Conservation (phyloP, 495 filamentous ascomycete genomes). For the Diplogelasinospora grovesii region DNA sequence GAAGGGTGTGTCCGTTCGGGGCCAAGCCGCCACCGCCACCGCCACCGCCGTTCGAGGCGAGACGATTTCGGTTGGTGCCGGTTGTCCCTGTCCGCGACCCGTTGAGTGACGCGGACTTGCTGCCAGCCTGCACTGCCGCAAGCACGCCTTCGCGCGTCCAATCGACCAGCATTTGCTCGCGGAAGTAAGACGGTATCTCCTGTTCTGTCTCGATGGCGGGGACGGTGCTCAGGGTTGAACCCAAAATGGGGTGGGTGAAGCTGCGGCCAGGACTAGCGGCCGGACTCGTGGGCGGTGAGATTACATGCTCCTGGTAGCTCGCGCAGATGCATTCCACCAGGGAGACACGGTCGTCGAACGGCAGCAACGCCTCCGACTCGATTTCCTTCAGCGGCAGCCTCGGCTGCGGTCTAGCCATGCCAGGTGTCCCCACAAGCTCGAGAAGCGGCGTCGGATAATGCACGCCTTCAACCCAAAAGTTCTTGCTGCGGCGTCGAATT, state of each 20-base stretch:
- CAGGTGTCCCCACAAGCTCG: slow-evolving; percentile 41
- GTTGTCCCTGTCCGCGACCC: slow-evolving; percentile 62
- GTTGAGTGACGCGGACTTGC: slow-evolving; percentile 61
- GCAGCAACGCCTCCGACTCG: slow-evolving; percentile 52
- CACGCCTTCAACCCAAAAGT: slow-evolving; percentile 71
- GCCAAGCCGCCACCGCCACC: slow-evolving; percentile 35
- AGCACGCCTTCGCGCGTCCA: slow-evolving; percentile 73
- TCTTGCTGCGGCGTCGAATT: slow-evolving; percentile 57
- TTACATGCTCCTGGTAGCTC: slow-evolving; percentile 52
- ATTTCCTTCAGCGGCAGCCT: slow-evolving; percentile 43
- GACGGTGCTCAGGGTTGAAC: slow-evolving; percentile 33
- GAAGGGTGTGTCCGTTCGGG: slow-evolving; percentile 30
- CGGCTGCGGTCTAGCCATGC: slow-evolving; percentile 36
- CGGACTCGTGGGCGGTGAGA: slow-evolving; percentile 61
- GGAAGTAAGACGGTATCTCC: slow-evolving; percentile 45
- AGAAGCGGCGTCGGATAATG: slow-evolving; percentile 58
- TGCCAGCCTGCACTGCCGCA: slow-evolving; percentile 58
- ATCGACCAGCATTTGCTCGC: slow-evolving; percentile 58
- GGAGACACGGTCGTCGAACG: slow-evolving; percentile 58
- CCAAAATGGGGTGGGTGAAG: slow-evolving; percentile 54
- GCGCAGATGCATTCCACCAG: slow-evolving; percentile 68
- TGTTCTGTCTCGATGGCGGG: slow-evolving; percentile 27
- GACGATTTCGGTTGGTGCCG: slow-evolving; percentile 46
- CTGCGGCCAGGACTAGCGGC: slow-evolving; percentile 62
- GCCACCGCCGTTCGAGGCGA: slow-evolving; percentile 54